Conservation (phyloP, 176 grass and related monocot species). For the Sorghum bicolor region DNA sequence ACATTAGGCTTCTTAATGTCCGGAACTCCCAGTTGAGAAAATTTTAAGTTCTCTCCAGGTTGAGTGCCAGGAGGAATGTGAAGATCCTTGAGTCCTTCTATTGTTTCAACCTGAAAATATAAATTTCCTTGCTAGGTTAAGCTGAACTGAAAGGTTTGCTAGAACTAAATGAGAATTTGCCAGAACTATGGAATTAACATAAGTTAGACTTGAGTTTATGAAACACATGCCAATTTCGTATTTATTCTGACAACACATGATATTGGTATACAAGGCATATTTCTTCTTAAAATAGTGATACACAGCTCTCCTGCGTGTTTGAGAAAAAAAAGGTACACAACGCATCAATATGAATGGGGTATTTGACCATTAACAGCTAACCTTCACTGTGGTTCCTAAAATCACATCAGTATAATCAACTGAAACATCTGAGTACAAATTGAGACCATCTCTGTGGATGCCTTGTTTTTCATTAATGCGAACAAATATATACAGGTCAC, state of each 20-base stretch:
- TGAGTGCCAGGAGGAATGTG: constrained; percentile 77
- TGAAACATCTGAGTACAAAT: constrained; percentile 59
- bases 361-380: constrained; percentile 14
- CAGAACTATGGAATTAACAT: not conserved
- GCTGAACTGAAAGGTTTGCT: not conserved
- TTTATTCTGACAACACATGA: not conserved
- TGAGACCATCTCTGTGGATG: constrained; percentile 67
- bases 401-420: constrained; percentile 89
- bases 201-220: not conserved
- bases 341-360: not conserved
- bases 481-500: constrained; percentile 77
- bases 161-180: not conserved
- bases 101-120: constrained; percentile 78
- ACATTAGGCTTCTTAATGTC: constrained; percentile 62
- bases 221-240: not conserved
- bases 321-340: not conserved
- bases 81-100: constrained; percentile 75
- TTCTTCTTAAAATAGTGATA: not conserved
- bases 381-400: constrained; percentile 84
- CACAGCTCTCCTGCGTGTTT: not conserved
- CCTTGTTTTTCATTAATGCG: constrained; percentile 71
- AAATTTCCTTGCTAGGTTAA: constrained; percentile 20
- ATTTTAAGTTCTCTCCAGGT: constrained; percentile 72
- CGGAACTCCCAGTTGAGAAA: constrained; percentile 59
- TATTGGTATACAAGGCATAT: not conserved